Evolutionary conservation across 148 eudicot genomes (phyloP), one percentile per base, ranked within the genome.

Genomic region (Gaultheria prostrata): DNA sequence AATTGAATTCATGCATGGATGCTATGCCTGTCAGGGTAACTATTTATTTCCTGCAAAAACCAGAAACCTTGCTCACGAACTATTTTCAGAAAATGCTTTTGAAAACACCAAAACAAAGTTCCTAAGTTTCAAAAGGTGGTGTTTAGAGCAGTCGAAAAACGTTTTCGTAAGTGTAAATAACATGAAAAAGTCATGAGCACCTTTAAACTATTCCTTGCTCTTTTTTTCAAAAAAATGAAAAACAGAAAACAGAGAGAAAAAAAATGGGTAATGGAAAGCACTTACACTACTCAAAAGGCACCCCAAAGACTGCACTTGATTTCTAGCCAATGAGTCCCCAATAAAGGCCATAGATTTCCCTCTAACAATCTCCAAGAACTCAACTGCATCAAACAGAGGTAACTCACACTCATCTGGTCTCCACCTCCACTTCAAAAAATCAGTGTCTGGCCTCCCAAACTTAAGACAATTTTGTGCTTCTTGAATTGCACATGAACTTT

Each of bases 271-370:
- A 71, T 17, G 45, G 33, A 33, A 71, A 46, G 3, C 20, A 76
- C 79, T 89, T 54, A 83, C 87, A 43, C 59, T 67, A 0, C 86
- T 74, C 46, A 87, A 71, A 17, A 89, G 84, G 56, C 92, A 90
- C 50, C 85, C 15, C 50, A 89, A 83, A 0, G 91, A 90, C 76
- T 90, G 91, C 54, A 86, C 50, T 39, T 90, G 92, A 78, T 90
- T 90, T 18, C 91, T 63, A 26, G 91, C 89, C 8, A 90, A 81
- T 0, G 92, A 90, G 54, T 90, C 92, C 28, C 91, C 91, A 74
- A 88, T 83, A 46, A 90, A 88, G 51, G 88, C 91, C 49, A 87
- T 85, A 15, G 48, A 85, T 72, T 88, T 88, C 7, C 88, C 82
- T 18, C 50, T 69, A 51, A 87, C 75, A 35, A 87, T 65, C n/a